Evolutionary conservation across 192 early-diverging fungal genomes (phyloP).

Genomic region (Coemansia biformis): DNA sequence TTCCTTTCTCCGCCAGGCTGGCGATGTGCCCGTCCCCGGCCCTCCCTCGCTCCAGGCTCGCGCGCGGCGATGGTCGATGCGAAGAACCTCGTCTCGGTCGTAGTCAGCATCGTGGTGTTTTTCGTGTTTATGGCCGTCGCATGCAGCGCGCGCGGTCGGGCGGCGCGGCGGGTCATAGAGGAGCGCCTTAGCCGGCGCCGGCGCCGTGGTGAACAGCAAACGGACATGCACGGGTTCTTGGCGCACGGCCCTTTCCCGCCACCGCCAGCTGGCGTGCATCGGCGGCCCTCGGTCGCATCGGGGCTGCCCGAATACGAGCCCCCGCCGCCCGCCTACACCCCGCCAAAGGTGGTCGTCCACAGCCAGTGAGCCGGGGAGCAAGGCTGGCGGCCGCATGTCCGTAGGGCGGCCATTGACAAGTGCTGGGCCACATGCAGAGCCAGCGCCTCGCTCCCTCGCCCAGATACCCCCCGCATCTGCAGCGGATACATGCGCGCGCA

Average conservation of each 20-base stretch:
- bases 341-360: constrained; percentile 7
- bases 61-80: constrained; percentile 9
- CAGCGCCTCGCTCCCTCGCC: too few relatives aligned
- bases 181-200: not conserved
- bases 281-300: not conserved
- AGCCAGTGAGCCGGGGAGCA: not conserved
- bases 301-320: constrained; percentile 32
- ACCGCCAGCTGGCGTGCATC: not conserved
- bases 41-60: too few relatives aligned
- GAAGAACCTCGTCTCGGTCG: not conserved
- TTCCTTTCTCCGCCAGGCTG: too few relatives aligned
- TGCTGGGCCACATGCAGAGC: too few relatives aligned
- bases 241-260: not conserved
- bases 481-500: too few relatives aligned
- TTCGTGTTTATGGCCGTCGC: not conserved
- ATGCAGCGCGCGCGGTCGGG: constrained; percentile 5
- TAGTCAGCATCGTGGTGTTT: not conserved
- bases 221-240: too few relatives aligned
- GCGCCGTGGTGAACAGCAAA: not conserved
- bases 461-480: too few relatives aligned
- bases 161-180: constrained; percentile 1
- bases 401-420: not conserved
- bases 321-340: constrained; percentile 27
- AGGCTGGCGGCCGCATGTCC: not conserved
- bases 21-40: too few relatives aligned